Conservation (phyloP, 129 eudicot genomes). For the Pulicaria dysenterica region DNA sequence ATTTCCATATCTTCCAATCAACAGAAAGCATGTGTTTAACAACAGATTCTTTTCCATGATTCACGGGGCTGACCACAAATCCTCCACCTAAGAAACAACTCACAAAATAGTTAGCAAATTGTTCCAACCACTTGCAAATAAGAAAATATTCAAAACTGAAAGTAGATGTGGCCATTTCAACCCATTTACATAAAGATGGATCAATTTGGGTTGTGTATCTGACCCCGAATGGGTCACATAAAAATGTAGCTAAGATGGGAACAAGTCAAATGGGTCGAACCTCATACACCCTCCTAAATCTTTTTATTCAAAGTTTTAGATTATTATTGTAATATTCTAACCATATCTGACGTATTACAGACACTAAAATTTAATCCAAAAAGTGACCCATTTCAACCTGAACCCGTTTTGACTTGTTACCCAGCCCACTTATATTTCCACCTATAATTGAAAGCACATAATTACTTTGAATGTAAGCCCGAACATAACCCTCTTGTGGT, state of each 20-base stretch:
- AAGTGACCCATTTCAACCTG: neutral
- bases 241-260: neutral
- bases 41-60: constrained; percentile 67
- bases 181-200: neutral
- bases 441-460: constrained; percentile 45
- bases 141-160: constrained; percentile 5
- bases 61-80: constrained; percentile 60
- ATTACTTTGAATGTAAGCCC: constrained; percentile 85
- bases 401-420: neutral
- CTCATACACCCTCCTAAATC: too few relatives aligned
- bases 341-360: too few relatives aligned
- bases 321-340: too few relatives aligned
- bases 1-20: constrained; percentile 79
- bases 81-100: constrained; percentile 66
- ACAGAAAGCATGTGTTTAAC: constrained; percentile 93
- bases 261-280: too few relatives aligned
- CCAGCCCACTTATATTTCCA: neutral
- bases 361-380: too few relatives aligned
- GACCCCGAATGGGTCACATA: neutral
- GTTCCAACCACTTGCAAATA: neutral
- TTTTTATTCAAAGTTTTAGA: too few relatives aligned
- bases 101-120: neutral
- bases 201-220: neutral
- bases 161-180: neutral
- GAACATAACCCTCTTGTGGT: constrained; percentile 67